phyloP scores from a whole-genome alignment of 1,139 yeast genomes.

The Suhomyces bolitotheri region DNA sequence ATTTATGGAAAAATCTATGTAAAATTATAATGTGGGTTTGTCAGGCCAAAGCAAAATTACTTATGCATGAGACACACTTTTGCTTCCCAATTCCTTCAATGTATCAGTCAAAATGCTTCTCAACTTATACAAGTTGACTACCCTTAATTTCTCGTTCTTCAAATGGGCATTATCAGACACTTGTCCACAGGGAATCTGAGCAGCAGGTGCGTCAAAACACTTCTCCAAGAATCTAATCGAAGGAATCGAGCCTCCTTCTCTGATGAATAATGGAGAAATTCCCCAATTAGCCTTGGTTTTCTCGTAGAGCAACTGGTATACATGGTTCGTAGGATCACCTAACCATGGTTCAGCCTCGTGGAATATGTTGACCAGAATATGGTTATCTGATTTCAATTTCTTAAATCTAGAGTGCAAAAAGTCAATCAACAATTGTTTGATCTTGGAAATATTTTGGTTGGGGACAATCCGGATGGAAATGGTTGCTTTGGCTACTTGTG shows the following conservation, averaged over 20 bases:
- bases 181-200: constrained; percentile 96
- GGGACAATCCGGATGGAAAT: constrained; percentile 88
- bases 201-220: constrained; percentile 82
- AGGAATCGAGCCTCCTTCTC: constrained; percentile 98
- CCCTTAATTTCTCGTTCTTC: constrained; percentile 79
- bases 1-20: background rate
- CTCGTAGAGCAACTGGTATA: constrained; percentile 62
- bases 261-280: constrained; percentile 71
- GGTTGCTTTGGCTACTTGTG: constrained; percentile 74
- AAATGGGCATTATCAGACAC: constrained; percentile 93
- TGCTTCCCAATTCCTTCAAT: constrained; percentile 40
- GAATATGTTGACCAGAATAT: constrained; percentile 56
- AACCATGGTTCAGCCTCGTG: constrained; percentile 97
- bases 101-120: constrained; percentile 63
- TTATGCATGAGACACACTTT: background rate
- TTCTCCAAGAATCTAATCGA: constrained; percentile 83
- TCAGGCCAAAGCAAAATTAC: background rate
- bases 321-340: constrained; percentile 76
- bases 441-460: constrained; percentile 65
- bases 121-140: constrained; percentile 74
- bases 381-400: constrained; percentile 58
- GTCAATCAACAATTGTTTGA: constrained; percentile 51
- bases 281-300: constrained; percentile 68
- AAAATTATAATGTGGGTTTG: constrained; percentile 2
- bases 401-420: constrained; percentile 49